Conservation (phyloP, 345 rosid species). For the Aethionema arabicum region DNA sequence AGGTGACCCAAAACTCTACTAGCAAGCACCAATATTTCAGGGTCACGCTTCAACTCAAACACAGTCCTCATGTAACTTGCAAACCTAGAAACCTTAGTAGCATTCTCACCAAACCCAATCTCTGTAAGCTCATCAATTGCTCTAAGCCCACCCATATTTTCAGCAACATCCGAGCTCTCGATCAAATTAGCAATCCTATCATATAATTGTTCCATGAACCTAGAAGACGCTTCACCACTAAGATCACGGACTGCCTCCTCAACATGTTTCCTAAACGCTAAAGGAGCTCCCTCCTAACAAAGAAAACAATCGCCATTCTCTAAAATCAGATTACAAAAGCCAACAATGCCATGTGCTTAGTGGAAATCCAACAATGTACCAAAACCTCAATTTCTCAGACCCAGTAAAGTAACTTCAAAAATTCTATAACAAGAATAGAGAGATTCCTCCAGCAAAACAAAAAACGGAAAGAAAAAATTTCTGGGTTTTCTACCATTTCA, state of each 20-base stretch:
- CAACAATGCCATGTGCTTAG: constrained; percentile 13
- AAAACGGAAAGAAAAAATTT: constrained; percentile 15
- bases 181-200: constrained; percentile 67
- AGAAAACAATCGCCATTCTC: constrained; percentile 16
- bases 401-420: constrained; percentile 1
- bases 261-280: constrained; percentile 78
- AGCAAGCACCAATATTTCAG: constrained; percentile 79
- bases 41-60: constrained; percentile 84
- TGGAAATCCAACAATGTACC: constrained; percentile 9
- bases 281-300: constrained; percentile 74
- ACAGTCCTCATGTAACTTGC: constrained; percentile 69
- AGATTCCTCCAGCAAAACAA: constrained; percentile 5
- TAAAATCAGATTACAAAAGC: constrained; percentile 10
- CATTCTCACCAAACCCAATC: constrained; percentile 91
- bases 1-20: constrained; percentile 96
- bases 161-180: constrained; percentile 74
- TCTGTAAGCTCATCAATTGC: constrained; percentile 93
- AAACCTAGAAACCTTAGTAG: constrained; percentile 90
- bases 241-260: constrained; percentile 92
- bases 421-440: background rate
- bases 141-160: constrained; percentile 89
- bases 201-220: constrained; percentile 85
- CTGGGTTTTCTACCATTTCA: constrained; percentile 14
- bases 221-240: constrained; percentile 80
- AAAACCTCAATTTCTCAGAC: background rate